phyloP scores from a whole-genome alignment of 2,329 filamentous ascomycete species.

The Daldinia sp. region DNA sequence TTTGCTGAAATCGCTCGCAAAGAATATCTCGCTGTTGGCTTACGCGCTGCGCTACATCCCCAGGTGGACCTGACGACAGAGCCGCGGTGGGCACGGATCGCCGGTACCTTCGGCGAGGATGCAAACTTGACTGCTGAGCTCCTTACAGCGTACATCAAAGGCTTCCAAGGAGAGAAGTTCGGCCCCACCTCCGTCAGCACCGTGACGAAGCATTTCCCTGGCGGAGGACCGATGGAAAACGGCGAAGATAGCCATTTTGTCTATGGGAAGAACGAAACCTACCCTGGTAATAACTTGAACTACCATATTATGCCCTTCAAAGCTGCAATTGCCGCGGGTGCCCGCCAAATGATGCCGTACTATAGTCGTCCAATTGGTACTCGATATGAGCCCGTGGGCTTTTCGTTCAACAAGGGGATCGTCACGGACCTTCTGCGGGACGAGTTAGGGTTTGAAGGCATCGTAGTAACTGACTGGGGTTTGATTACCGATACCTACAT shows the following conservation, averaged over 20 bases:
- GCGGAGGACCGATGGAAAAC: conserved; percentile 56
- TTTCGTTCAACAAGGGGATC: conserved; percentile 60
- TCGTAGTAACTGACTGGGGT: conserved; percentile 63
- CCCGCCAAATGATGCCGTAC: conserved; percentile 62
- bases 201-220: conserved; percentile 63
- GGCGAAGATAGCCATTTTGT: conserved; percentile 62
- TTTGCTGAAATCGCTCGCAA: conserved; percentile 60
- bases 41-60: conserved; percentile 58
- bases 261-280: conserved; percentile 61
- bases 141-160: conserved; percentile 56
- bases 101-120: conserved; percentile 58
- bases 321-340: conserved; percentile 58
- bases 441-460: conserved; percentile 59
- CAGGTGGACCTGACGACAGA: conserved; percentile 62
- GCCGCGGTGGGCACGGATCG: conserved; percentile 58
- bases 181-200: conserved; percentile 55
- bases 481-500: conserved; percentile 57
- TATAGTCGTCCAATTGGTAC: conserved; percentile 58
- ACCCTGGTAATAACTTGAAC: conserved; percentile 59
- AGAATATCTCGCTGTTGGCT: conserved; percentile 54
- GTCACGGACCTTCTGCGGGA: conserved; percentile 58
- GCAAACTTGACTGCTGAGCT: conserved; percentile 51
- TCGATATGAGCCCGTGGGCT: conserved; percentile 56
- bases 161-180: conserved; percentile 56
- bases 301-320: conserved; percentile 60